These are phyloP conservation scores for Rachicladosporium sp. DNA, from an alignment of 2,329 filamentous ascomycete genomes.

Conservation along the genomic window DNA sequence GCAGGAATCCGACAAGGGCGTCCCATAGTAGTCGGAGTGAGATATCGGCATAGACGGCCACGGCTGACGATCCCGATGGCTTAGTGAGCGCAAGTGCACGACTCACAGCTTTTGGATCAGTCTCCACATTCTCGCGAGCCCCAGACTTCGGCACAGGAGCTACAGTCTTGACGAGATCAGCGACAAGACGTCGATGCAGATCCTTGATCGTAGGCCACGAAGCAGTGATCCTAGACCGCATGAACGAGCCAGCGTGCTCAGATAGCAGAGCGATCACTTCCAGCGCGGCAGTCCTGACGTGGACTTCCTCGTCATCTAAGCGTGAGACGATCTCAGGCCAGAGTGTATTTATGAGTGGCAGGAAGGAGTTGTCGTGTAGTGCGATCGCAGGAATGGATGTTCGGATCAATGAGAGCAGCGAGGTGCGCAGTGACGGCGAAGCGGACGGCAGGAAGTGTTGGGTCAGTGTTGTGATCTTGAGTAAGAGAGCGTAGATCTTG, in stretches of 20 bases:
- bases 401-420: conserved; percentile 63
- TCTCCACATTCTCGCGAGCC: no score
- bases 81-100: background rate
- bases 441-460: conserved; percentile 85
- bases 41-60: conserved; percentile 10
- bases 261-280: conserved; percentile 59
- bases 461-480: conserved; percentile 69
- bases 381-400: conserved; percentile 62
- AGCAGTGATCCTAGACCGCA: conserved; percentile 59
- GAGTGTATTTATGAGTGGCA: conserved; percentile 78
- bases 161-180: background rate
- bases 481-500: conserved; percentile 67
- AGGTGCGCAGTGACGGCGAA: conserved; percentile 64
- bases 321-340: conserved; percentile 73
- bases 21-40: conserved; percentile 35
- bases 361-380: conserved; percentile 65
- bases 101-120: no score
- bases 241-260: conserved; percentile 63
- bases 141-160: no score
- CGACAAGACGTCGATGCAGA: conserved; percentile 9
- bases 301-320: conserved; percentile 54
- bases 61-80: conserved; percentile 6
- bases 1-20: no score
- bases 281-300: conserved; percentile 58
- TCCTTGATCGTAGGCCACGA: conserved; percentile 46